Evolutionary conservation across 208 protist species (phyloP).

Genomic region (Acanthamoeba royreba): DNA sequence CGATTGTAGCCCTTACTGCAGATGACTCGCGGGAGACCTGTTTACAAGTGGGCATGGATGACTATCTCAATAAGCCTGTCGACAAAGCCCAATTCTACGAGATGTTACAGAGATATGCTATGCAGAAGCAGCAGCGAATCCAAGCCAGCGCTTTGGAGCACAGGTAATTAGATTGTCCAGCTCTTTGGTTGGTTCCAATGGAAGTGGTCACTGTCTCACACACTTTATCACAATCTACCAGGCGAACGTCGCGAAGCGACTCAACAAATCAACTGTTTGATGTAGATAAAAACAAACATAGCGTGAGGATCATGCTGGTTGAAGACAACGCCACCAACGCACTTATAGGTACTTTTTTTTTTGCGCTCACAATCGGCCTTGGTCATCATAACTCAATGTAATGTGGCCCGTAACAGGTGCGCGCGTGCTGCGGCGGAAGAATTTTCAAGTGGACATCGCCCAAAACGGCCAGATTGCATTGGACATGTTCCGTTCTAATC

Average conservation of each 20-base stretch:
- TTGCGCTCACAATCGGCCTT: background rate
- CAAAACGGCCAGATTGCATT: conserved; percentile 16
- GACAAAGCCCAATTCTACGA: conserved; percentile 11
- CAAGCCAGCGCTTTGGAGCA: background rate
- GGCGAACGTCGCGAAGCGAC: background rate
- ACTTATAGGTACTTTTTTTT: background rate
- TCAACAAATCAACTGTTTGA: background rate
- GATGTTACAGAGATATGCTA: background rate
- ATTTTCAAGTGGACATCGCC: conserved; percentile 17
- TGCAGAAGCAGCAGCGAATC: background rate
- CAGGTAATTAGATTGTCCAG: background rate
- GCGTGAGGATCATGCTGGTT: background rate
- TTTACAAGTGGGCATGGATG: conserved; percentile 1
- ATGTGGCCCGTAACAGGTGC: background rate
- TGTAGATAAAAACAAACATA: background rate
- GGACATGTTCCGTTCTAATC: conserved; percentile 27
- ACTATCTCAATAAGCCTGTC: conserved; percentile 30
- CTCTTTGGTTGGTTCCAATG: no score
- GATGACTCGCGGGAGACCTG: conserved; percentile 16
- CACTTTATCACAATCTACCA: background rate
- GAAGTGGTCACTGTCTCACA: background rate
- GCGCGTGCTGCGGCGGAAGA: conserved; percentile 1
- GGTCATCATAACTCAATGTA: background rate
- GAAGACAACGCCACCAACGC: conserved; percentile 35
- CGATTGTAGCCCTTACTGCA: conserved; percentile 10